Conservation (phyloP, 73 alveolate genomes). For the Uronychia setigera region DNA sequence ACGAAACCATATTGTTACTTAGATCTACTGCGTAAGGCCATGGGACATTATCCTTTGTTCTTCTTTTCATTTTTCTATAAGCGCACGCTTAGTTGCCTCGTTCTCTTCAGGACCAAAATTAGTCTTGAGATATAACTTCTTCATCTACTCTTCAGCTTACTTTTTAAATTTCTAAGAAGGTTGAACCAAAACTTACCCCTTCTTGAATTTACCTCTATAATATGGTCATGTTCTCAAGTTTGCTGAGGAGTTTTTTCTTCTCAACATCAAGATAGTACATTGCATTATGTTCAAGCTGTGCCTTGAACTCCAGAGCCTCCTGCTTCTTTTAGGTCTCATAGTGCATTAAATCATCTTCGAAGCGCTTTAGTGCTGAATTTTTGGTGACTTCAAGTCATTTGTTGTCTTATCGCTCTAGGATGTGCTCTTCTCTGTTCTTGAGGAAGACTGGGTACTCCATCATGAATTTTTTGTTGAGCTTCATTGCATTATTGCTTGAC, state of each 20-base stretch:
- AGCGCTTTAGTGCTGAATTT: constrained; percentile 28
- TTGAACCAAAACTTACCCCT: not conserved
- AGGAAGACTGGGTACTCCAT: constrained; percentile 34
- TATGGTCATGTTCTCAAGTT: constrained; percentile 11
- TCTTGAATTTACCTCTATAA: constrained; percentile 14
- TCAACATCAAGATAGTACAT: constrained; percentile 19
- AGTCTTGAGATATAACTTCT: constrained; percentile 13
- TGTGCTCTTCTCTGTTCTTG: constrained; percentile 22
- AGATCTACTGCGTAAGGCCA: constrained; percentile 17
- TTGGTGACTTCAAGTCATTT: constrained; percentile 14
- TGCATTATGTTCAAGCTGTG: constrained; percentile 20
- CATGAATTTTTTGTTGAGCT: constrained; percentile 21
- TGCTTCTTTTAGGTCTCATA: constrained; percentile 9
- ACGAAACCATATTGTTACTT: not conserved
- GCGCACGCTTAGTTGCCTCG: not conserved
- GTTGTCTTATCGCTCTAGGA: constrained; percentile 26
- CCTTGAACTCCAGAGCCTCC: constrained; percentile 16
- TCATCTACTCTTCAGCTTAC: not conserved
- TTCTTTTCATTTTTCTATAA: not conserved
- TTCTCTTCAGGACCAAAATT: constrained; percentile 41
- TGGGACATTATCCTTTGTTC: constrained; percentile 4
- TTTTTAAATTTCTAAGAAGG: not conserved
- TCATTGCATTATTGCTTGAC: not conserved
- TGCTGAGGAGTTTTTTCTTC: constrained; percentile 6
- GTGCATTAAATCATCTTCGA: constrained; percentile 11